Evolutionary conservation across 805 yeast species (phyloP), one percentile per base, ranked within the genome.

Genomic region (Ogataea degrootiae): DNA sequence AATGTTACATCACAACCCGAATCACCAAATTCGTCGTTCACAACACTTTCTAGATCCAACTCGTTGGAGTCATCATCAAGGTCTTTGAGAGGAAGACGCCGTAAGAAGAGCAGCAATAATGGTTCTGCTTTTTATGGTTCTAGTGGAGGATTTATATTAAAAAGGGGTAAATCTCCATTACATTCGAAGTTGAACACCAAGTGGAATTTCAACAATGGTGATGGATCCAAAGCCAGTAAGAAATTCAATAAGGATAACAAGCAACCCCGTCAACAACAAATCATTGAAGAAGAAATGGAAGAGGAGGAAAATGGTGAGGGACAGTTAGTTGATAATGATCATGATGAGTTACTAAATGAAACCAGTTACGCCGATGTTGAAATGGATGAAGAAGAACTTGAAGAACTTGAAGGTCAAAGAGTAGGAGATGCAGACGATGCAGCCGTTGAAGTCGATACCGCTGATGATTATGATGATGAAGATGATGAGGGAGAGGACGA

Each of bases 51-150:
- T 15, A 50, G 72, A 38, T 55, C 67, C 6, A 62, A 60, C 37
- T 67, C 72, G 1, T 26, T 66, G n/a, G 72, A 68, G n/a, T 66
- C 71, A 2, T 51, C 62, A 7, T 55, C 67, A 2, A 51, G 58
- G 15, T 60, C 63, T 8, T 42, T 48, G 8, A 51, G 65, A 38
- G 66, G 67, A 11, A 52, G 63, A 19, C 46, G 55, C 39, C 49
- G 57, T 14, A 55, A 54, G 37, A 53, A 49, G 34, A 52, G 34
- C 8, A 15, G 15, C 15, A n/a, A n/a, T 19, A 3, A 15, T 35
- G 45, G 45, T 11, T 43, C 42, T 31, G 16, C 47, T n/a, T 42
- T 48, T 8, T 39, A 39, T 44, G 46, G 50, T n/a, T 39, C 50
- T 34, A 44, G 41, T 33, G 50, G 46, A 26, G 49, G 41, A 22